Evolutionary conservation across 1,284 basidiomycete genomes (phyloP).

Genomic region (Rhodotorula sp.): DNA sequence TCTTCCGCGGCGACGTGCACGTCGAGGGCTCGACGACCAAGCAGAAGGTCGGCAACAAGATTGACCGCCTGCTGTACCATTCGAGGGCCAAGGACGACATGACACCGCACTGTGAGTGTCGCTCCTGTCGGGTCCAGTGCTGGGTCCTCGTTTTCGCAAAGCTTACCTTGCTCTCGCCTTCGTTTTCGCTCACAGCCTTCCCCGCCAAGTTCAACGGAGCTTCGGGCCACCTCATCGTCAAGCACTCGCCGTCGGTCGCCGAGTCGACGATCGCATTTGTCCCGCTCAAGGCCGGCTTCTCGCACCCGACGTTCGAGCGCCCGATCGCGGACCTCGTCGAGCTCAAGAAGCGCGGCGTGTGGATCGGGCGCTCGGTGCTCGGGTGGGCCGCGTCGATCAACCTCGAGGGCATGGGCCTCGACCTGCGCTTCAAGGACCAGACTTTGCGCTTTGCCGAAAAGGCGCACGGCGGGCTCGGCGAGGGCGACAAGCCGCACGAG

Average conservation of each 20-base stretch:
- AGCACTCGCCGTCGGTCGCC: conserved; percentile 36
- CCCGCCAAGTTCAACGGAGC: conserved; percentile 50
- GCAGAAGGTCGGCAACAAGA: conserved; percentile 50
- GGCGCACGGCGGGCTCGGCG: conserved; percentile 26
- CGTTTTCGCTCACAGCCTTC: conserved; percentile 45
- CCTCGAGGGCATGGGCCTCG: conserved; percentile 52
- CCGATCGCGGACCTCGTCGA: conserved; percentile 53
- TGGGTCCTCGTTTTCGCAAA: background rate
- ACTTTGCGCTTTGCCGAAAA: conserved; percentile 30
- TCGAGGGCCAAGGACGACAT: conserved; percentile 50
- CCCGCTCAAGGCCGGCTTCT: conserved; percentile 40
- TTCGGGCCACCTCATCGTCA: conserved; percentile 51
- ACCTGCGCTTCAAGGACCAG: conserved; percentile 34
- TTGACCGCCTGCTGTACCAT: conserved; percentile 51
- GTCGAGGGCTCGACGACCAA: conserved; percentile 48
- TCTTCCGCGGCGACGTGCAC: conserved; percentile 51
- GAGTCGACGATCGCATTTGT: conserved; percentile 49
- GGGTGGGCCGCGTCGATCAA: conserved; percentile 51
- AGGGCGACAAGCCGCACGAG: conserved; percentile 37
- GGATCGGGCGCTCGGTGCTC: conserved; percentile 52
- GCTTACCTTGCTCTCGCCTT: background rate
- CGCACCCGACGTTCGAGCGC: conserved; percentile 45
- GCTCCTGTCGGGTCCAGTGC: no score
- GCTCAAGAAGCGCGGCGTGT: conserved; percentile 53
- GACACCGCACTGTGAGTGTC: conserved; percentile 46